Percentiles rank a stretch among this genome's conserved stretches.
Evolutionary conservation across 2,329 filamentous ascomycete species (phyloP).

Genomic region (Madurella mycetomatis): DNA sequence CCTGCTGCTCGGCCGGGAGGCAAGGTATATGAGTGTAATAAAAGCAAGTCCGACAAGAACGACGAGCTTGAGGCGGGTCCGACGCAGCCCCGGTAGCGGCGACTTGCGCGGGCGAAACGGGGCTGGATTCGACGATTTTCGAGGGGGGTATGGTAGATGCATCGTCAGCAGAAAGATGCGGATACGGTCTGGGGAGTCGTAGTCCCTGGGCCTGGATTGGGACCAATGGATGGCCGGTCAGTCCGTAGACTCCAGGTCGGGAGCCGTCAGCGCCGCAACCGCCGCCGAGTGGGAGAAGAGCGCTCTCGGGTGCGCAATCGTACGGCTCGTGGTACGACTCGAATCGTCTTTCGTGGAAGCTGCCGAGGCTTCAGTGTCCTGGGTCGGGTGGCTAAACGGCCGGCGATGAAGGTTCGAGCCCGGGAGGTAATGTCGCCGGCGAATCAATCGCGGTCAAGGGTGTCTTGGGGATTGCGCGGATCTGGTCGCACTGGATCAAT

Average conservation of each 20-base stretch:
- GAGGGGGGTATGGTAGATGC: slow-evolving; percentile 86
- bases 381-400: too few relatives aligned
- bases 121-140: slow-evolving; percentile 73
- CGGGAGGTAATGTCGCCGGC: background rate
- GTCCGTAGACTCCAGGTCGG: background rate
- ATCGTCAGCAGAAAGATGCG: slow-evolving; percentile 41
- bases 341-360: background rate
- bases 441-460: background rate
- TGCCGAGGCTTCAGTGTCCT: too few relatives aligned
- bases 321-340: background rate
- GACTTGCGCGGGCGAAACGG: slow-evolving; percentile 63
- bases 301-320: background rate
- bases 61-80: slow-evolving; percentile 58
- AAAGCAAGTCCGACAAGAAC: slow-evolving; percentile 51
- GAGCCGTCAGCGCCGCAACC: background rate
- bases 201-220: slow-evolving; percentile 9
- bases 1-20: slow-evolving; percentile 39
- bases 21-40: slow-evolving; percentile 56
- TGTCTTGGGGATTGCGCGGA: background rate
- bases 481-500: background rate
- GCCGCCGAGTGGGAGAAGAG: too few relatives aligned
- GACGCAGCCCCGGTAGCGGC: slow-evolving; percentile 40
- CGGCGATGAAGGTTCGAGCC: too few relatives aligned
- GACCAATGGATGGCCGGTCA: background rate
- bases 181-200: slow-evolving; percentile 1